Evolutionary conservation across 2,329 filamentous ascomycete genomes (phyloP), one percentile per base, ranked within the genome.

Genomic region (Biscogniauxia mediterranea): DNA sequence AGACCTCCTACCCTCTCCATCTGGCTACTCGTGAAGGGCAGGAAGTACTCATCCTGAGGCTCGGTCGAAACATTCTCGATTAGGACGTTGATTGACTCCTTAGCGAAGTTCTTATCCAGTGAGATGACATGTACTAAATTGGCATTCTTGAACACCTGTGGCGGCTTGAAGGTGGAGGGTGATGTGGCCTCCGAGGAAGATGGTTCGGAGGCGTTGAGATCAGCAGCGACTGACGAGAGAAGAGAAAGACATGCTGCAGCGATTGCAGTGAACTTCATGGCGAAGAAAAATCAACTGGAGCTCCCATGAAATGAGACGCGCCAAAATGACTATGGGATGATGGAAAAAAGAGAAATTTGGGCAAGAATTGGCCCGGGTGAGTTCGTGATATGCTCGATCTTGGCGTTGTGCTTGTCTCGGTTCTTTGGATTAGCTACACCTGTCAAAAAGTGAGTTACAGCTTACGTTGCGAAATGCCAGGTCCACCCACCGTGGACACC

Each of bases 51-150:
- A 75, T 87, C 86, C 74, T 98, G 93, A 19, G 93, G 85, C 67
- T 89, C 81, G 64, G 85, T 83, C 72, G 89, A 91, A 68, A 91
- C 82, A 76, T 99, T 99, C 81, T 97, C 90, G 65, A 99, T 87
- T 56, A 96, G 83, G n/a, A 97, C 89, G 78, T 98, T 97, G 82
- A 97, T 87, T 15, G 89, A 90, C 78, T 98, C 94, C 74, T 93
- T 89, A 59, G 89, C 88, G 72, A 95, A 98, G 68, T 88, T 91
- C 83, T 97, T 98, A 78, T 98, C 94, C 61, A 97, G 79, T 68
- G 96, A 97, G 73, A 96, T 89, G 66, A 90, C 89, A 71, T 95
- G 91, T 56, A 98, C 90, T 28, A 98, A 79, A 76, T 99, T 98
- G 77, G 84, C 85, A 78, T 99, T 97, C 80, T 93, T 92, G 81